Base-by-base conservation (phyloP, 441 rosid species). In the Erodium moschatum region DNA sequence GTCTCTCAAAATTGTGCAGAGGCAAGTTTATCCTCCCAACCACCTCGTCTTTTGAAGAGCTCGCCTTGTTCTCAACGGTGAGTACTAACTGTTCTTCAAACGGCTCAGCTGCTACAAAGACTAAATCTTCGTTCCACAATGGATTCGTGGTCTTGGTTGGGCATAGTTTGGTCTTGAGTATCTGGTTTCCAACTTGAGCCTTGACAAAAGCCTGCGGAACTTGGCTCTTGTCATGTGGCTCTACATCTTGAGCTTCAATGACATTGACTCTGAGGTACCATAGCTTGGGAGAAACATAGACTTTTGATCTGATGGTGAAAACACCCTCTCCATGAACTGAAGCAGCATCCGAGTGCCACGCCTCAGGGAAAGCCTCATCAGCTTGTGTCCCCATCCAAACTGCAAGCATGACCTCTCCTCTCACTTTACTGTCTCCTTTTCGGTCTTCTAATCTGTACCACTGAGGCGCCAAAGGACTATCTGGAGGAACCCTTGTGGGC, bases 381-480 rank as follows among this genome's bases (percentile, higher is more conserved):
- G 35, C 35, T 31, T 31, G 96, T 54, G 96, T 90, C 63, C 97
- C 97, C 90, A 86, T 88, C 97, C 95, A 90, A 70, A 90, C 95
- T 67, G 95, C 97, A 74, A 90, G 78, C 97, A 90, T 90, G 50
- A 90, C 77, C 81, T 91, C 90, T 72, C 98, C 98, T 69, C 87
- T 85, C 54, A 73, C 83, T 79, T 85, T 89, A 63, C 10, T 54
- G 92, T 79, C 82, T 0, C 90, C 92, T 54, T 81, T 83, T 1
- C 89, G 78, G 67, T 89, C 90, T 60, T 88, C 96, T 76, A 93
- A 69, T 50, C 93, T 74, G 62, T 91, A 93, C 98, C 98, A 93
- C 74, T 89, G 96, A 15, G 97, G 97, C 54, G 97, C 98, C 77
- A 93, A 70, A 0, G 97, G 93, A 71, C 98, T 91, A 69, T 93